Evolutionary conservation across 2,329 filamentous ascomycete genomes (phyloP), one percentile per base, ranked within the genome.

Genomic region (Blastomyces percursus): DNA sequence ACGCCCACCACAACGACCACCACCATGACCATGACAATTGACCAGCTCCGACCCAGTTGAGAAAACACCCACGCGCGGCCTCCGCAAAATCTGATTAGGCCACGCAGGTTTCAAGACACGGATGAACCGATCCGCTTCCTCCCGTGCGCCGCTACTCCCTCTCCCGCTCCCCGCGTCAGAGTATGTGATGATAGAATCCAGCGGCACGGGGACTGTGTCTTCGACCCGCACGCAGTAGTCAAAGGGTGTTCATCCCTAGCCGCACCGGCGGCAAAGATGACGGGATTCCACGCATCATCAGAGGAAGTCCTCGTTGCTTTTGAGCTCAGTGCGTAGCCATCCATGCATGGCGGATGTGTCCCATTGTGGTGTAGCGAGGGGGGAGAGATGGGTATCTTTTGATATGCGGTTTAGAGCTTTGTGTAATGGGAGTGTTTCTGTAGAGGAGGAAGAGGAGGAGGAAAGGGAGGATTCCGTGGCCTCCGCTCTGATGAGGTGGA

Each of bases 281-380:
- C 63, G 6, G 69, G 69, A 4, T 42, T 51, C 0, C 68, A 61
- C 2, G 3, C 30, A 32, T 32, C 5, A 32, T 58, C 38, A 7
- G 66, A 67, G 7, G 69, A 69, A 16, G n/a, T 44, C 16, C 59
- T n/a, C 2, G 69, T 71, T 11, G 58, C 61, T 5, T 42, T 50
- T 2, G 70, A 70, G 42, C 62, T 66, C 32, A 73, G 59, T 16
- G 69, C 70, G 58, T 67, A 73, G 1, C 70, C 70, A 48, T 72
- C 70, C 69, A 72, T 71, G 3, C 69, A 72, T 71, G 3, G 69
- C 70, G 8, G 70, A 72, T 1, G 71, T 71, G 48, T 73, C 70
- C 55, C 66, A 65, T 42, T 62, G 62, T 8, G 69, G 70, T 0
- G 66, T 70, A 3, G 66, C 64, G 30, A 32, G 30, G 7, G 30